Evolutionary conservation across 1,284 basidiomycete genomes (phyloP).

Genomic region (Leccinum discolor): DNA sequence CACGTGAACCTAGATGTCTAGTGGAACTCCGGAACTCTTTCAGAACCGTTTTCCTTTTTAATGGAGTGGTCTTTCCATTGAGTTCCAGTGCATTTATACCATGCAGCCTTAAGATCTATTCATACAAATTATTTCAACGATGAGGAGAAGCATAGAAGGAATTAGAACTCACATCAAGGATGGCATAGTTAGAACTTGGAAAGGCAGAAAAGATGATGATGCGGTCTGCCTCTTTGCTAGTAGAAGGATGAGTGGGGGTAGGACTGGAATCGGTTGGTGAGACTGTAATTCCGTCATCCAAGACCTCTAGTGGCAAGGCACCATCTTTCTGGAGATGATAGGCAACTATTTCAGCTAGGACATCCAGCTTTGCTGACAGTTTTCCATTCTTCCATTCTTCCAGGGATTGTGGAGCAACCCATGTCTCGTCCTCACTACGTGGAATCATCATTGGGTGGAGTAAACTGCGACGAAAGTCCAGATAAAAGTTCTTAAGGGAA

Average conservation of each 20-base stretch:
- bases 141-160: not conserved
- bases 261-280: not conserved
- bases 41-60: not conserved
- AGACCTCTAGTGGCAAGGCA: not conserved
- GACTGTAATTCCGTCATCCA: not conserved
- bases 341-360: not conserved
- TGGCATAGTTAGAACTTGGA: not conserved
- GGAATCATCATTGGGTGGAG: conserved; percentile 2
- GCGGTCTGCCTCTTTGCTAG: not conserved
- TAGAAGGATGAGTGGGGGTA: not conserved
- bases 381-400: not conserved
- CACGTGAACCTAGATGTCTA: not conserved
- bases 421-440: not conserved
- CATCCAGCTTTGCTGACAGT: not conserved
- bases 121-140: not conserved
- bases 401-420: not conserved
- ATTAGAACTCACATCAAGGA: not conserved
- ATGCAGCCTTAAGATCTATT: not conserved
- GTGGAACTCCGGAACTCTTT: not conserved
- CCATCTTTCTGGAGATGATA: not conserved
- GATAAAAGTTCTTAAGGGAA: conserved; percentile 6
- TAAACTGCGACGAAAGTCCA: not conserved
- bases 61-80: not conserved
- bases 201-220: not conserved
- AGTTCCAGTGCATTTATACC: not conserved